phyloP scores from a whole-genome alignment of 352 stramenopile species.

The Globisporangium paroecandrum region DNA sequence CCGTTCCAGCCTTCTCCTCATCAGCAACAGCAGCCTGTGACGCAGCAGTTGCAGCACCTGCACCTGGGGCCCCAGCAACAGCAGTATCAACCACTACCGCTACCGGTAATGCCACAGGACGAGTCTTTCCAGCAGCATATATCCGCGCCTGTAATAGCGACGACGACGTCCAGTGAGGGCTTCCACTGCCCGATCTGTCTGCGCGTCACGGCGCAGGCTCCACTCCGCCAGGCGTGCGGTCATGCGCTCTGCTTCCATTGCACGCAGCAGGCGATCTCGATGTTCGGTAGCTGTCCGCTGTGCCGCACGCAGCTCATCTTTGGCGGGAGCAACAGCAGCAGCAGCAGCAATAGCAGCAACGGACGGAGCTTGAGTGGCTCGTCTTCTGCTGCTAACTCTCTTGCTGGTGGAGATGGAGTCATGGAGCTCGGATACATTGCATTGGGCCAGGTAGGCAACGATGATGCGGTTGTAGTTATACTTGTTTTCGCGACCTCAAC shows the following conservation, averaged over 20 bases:
- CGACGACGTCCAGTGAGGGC: neutral
- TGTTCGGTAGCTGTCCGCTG: conserved; percentile 37
- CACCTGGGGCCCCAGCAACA: conserved; percentile 12
- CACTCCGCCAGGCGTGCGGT: conserved; percentile 47
- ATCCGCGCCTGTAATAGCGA: neutral
- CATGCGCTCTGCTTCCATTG: conserved; percentile 51
- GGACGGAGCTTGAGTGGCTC: neutral
- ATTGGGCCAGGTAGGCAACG: conserved; percentile 4
- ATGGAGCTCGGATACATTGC: neutral
- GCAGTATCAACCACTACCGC: conserved; percentile 24
- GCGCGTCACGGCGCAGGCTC: conserved; percentile 27
- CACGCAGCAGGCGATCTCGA: conserved; percentile 43
- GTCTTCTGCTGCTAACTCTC: neutral
- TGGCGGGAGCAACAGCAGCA: conserved; percentile 9
- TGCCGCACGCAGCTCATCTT: conserved; percentile 54
- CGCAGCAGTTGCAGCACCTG: conserved; percentile 6
- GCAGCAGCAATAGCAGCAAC: neutral
- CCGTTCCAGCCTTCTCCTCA: neutral
- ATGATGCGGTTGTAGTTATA: neutral
- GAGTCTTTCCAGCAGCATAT: conserved; percentile 10
- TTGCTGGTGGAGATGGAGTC: neutral
- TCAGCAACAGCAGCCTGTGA: neutral
- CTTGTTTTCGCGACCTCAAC: neutral
- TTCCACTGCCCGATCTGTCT: conserved; percentile 52
- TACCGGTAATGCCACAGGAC: neutral